Evolutionary conservation across 1,139 yeast species (phyloP).

Genomic region (Magnusiomyces fungicola): DNA sequence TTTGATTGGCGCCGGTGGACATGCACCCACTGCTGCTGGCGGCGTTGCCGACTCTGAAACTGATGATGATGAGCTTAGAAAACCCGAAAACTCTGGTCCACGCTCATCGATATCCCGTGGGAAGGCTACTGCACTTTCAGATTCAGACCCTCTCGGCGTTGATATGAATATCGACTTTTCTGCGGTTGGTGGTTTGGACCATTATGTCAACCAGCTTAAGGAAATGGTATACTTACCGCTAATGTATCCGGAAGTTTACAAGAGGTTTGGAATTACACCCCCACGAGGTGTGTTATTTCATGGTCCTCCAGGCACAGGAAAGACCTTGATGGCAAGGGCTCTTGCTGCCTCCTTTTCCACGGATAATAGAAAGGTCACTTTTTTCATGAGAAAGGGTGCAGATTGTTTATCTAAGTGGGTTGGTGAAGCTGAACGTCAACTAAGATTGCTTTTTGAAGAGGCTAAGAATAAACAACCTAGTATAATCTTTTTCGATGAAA

Average conservation of each 20-base stretch:
- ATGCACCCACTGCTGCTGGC: constrained; percentile 40
- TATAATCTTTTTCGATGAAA: constrained; percentile 92
- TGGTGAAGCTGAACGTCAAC: constrained; percentile 96
- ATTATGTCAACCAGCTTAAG: constrained; percentile 82
- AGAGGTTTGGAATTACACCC: constrained; percentile 85
- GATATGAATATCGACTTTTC: constrained; percentile 89
- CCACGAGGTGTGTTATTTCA: constrained; percentile 97
- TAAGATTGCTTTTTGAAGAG: constrained; percentile 84
- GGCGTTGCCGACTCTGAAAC: constrained; percentile 56
- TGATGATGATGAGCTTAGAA: constrained; percentile 47
- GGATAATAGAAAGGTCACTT: constrained; percentile 73
- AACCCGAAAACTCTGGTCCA: constrained; percentile 30
- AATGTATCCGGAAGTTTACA: constrained; percentile 88
- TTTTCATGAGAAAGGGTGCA: constrained; percentile 98
- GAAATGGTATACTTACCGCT: constrained; percentile 96
- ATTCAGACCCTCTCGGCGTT: constrained; percentile 90
- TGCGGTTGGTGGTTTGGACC: constrained; percentile 87
- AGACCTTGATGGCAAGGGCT: constrained; percentile 96
- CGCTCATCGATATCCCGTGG: constrained; percentile 33
- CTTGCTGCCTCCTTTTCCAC: constrained; percentile 92
- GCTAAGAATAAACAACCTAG: constrained; percentile 96
- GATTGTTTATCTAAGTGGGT: constrained; percentile 98
- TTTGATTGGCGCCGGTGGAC: constrained; percentile 54
- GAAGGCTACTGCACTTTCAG: constrained; percentile 56
- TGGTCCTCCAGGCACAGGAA: constrained; percentile 99